Evolutionary conservation across 2,329 filamentous ascomycete genomes (phyloP), one percentile per base, ranked within the genome.

Genomic region (Hirsutella rhossiliensis): DNA sequence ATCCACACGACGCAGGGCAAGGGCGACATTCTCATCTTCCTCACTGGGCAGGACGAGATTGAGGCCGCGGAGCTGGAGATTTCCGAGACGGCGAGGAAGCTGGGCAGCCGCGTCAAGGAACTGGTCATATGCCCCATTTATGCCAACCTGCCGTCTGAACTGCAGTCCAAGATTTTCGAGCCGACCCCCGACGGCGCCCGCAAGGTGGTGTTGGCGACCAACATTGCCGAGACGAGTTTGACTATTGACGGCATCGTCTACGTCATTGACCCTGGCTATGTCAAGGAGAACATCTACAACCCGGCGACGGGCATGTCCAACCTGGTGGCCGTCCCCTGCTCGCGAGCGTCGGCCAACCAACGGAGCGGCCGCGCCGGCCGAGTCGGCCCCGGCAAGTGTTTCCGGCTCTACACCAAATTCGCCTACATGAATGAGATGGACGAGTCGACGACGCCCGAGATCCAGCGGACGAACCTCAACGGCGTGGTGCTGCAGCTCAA

Each of bases 191-290:
- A 83, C 0, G 82, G 82, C 17, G 82, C 85, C 0, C 77, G 92
- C 27, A 98, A 97, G 59, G 87, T 97, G 0, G 87, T 98, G 0
- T 67, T 97, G 32, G 88, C 90, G 0, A 97, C 92, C 3, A 98
- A 98, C 58, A 97, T 98, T 61, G 92, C 92, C 3, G 92, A 98
- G 62, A 98, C 92, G 0, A 88, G 81, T 69, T 67, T 98, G 56
- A 98, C 92, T 0, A 95, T 98, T 46, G 89, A 97, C 59, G 90
- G 89, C 15, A 94, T 97, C 47, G 84, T 90, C 9, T 96, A 94
- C 59, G 92, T 97, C 31, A 94, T 97, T 47, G 92, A 98, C 54
- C 86, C 86, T 0, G 92, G 92, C 1, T 94, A 94, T 51, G 87
- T 92, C 49, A 98, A 98, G 62, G 87, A 97, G 58, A 95, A 95